A percentile compares a stretch with the other conserved stretches of the same genome.
Evolutionary conservation across 1,284 basidiomycete species (phyloP).

Genomic region (Cystobasidium sp.): DNA sequence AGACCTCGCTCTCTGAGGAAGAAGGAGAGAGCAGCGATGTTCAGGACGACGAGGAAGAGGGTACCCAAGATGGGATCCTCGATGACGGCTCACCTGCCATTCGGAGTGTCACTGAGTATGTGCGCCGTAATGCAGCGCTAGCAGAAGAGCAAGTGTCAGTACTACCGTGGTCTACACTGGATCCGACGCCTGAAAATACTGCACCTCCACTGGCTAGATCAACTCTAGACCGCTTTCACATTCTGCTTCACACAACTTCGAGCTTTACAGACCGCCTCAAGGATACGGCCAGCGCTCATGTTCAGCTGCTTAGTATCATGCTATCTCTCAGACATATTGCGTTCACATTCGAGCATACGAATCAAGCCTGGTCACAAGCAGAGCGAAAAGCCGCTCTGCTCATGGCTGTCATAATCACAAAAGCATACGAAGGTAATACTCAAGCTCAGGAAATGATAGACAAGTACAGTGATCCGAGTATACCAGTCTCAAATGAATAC

Average conservation of each 20-base stretch:
- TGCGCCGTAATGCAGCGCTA: conserved; percentile 13
- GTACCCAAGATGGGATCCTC: not conserved
- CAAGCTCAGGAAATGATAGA: conserved; percentile 1
- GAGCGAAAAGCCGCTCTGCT: conserved; percentile 18
- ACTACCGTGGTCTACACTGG: not conserved
- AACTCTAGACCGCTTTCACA: conserved; percentile 26
- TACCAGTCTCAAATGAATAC: conserved; percentile 2
- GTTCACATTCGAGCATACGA: conserved; percentile 3
- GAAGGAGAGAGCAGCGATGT: not conserved
- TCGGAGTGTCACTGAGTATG: conserved; percentile 12
- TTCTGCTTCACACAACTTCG: conserved; percentile 30
- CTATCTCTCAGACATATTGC: conserved; percentile 15
- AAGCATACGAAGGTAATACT: not conserved
- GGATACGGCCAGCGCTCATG: not conserved
- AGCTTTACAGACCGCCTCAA: conserved; percentile 13
- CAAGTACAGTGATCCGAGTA: not conserved
- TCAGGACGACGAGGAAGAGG: not conserved
- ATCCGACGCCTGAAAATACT: conserved; percentile 1
- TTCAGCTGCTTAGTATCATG: conserved; percentile 2
- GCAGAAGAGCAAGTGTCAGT: conserved; percentile 5
- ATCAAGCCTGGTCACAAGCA: conserved; percentile 17
- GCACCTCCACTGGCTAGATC: conserved; percentile 19
- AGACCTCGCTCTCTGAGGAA: not conserved
- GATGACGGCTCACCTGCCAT: not conserved
- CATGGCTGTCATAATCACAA: conserved; percentile 6